Conservation (phyloP, 176 grass and related monocot species). For the Avena insularis region DNA sequence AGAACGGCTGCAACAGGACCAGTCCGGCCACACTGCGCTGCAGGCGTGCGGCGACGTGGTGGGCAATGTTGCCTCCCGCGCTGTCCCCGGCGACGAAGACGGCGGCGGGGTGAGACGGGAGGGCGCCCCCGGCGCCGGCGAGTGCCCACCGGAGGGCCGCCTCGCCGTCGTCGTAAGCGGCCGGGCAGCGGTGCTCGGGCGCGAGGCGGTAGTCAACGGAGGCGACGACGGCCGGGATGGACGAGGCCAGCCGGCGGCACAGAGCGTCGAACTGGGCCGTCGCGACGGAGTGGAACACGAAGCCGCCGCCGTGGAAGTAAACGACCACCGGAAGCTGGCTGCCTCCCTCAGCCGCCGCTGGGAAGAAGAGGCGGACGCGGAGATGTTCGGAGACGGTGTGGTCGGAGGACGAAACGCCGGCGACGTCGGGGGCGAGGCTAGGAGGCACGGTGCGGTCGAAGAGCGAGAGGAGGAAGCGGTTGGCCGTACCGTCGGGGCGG, state of each 20-base stretch:
- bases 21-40: conserved; percentile 26
- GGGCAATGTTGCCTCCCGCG: conserved; percentile 63
- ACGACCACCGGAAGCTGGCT: conserved; percentile 37
- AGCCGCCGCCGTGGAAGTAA: conserved; percentile 66
- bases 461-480: conserved; percentile 54
- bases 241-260: conserved; percentile 45
- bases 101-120: conserved; percentile 21
- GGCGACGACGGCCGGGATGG: conserved; percentile 36
- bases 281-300: conserved; percentile 48
- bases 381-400: conserved; percentile 41
- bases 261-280: conserved; percentile 40
- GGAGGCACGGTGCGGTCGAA: conserved; percentile 36
- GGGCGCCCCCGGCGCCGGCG: conserved; percentile 26
- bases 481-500: conserved; percentile 59
- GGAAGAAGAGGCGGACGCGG: conserved; percentile 40
- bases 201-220: conserved; percentile 62
- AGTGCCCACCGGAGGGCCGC: conserved; percentile 48
- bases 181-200: conserved; percentile 48
- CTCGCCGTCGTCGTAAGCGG: conserved; percentile 56
- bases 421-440: not conserved
- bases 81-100: conserved; percentile 67
- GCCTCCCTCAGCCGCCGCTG: not conserved
- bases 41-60: conserved; percentile 46
- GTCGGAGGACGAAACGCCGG: conserved; percentile 58
- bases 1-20: conserved; percentile 58